A percentile compares a stretch with the other conserved stretches of the same genome.
These are phyloP conservation scores for Pleurotus eryngii DNA, from an alignment of 768 basidiomycete genomes.

Conservation along the genomic window DNA sequence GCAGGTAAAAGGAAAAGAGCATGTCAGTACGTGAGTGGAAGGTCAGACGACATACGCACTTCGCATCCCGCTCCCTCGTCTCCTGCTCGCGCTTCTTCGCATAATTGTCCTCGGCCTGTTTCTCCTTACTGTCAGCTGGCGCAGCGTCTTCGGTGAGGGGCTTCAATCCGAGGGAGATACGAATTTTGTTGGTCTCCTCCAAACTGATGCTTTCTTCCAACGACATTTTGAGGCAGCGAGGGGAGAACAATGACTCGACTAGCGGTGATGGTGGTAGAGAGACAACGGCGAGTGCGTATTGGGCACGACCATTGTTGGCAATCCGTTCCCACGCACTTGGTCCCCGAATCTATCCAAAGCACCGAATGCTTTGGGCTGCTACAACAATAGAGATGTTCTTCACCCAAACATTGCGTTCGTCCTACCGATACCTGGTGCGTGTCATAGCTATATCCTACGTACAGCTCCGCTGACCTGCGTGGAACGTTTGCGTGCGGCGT, in stretches of 20 bases:
- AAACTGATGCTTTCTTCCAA: constrained; percentile 89
- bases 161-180: constrained; percentile 89
- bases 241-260: constrained; percentile 16
- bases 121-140: constrained; percentile 71
- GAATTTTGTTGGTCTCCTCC: constrained; percentile 95
- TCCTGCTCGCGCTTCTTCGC: constrained; percentile 66
- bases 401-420: constrained; percentile 43
- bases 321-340: neutral
- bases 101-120: constrained; percentile 87
- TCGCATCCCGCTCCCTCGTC: constrained; percentile 67
- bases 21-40: constrained; percentile 24
- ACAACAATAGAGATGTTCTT: constrained; percentile 38
- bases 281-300: neutral
- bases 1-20: constrained; percentile 15
- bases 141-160: constrained; percentile 82
- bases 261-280: constrained; percentile 8
- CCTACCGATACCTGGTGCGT: constrained; percentile 50
- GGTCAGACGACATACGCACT: constrained; percentile 46
- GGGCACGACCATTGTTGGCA: too few relatives aligned
- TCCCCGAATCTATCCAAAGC: constrained; percentile 2
- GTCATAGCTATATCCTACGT: neutral
- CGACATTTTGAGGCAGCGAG: constrained; percentile 37
- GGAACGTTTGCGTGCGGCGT: neutral
- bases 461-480: constrained; percentile 13
- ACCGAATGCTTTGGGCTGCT: neutral